Evolutionary conservation across 2,329 filamentous ascomycete species (phyloP).

Genomic region (Colletotrichum lindemuthianum): DNA sequence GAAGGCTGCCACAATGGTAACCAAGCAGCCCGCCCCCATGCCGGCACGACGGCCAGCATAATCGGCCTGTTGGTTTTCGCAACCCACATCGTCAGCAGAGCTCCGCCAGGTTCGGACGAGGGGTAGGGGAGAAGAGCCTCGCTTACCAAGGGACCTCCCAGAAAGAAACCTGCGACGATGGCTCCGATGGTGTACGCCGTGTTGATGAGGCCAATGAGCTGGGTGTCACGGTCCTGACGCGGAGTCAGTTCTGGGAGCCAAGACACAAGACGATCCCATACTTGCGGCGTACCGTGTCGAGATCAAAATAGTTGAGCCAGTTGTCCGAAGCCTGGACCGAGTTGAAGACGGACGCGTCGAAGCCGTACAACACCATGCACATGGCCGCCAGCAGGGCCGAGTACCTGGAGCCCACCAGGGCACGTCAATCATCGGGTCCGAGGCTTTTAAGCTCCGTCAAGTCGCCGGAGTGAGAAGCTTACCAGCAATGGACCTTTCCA

Average conservation of each 20-base stretch:
- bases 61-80: slow-evolving; percentile 53
- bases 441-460: too few species aligned
- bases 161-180: slow-evolving; percentile 76
- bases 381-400: slow-evolving; percentile 75
- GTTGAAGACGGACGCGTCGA: slow-evolving; percentile 69
- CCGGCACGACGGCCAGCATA: slow-evolving; percentile 66
- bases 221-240: slow-evolving; percentile 48
- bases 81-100: background rate
- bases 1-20: slow-evolving; percentile 72
- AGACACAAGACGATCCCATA: too few species aligned
- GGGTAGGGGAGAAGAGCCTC: background rate
- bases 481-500: slow-evolving; percentile 20
- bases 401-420: slow-evolving; percentile 49
- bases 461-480: background rate
- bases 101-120: background rate
- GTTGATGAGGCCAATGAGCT: slow-evolving; percentile 64
- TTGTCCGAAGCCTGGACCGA: slow-evolving; percentile 74
- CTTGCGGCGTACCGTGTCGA: slow-evolving; percentile 43
- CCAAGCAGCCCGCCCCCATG: slow-evolving; percentile 67
- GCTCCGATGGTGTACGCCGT: slow-evolving; percentile 77
- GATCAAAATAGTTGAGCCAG: slow-evolving; percentile 72
- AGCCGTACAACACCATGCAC: slow-evolving; percentile 78
- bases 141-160: slow-evolving; percentile 68
- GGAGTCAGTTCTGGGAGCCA: background rate
- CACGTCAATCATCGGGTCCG: background rate